Conservation (phyloP, 2,329 filamentous ascomycete species). For the Chaetomiaceae sp. region DNA sequence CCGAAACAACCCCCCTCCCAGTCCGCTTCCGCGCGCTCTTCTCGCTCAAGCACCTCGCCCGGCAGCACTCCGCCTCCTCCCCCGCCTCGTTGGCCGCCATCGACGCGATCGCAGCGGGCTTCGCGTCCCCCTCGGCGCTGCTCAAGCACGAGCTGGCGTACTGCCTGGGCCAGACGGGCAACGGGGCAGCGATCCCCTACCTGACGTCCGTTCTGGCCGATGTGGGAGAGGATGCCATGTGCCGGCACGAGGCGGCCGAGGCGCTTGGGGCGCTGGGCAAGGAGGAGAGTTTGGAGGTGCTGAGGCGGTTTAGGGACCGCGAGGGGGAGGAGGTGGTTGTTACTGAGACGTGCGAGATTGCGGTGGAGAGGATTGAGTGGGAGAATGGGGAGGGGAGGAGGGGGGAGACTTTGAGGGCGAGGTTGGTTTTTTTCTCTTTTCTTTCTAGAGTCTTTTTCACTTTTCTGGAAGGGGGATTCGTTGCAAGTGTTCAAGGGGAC, state of each 20-base stretch:
- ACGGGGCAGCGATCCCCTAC: slow-evolving; percentile 66
- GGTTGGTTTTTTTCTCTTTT: slow-evolving; percentile 48
- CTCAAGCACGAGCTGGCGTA: slow-evolving; percentile 97
- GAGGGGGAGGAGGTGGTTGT: slow-evolving; percentile 72
- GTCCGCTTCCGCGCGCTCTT: slow-evolving; percentile 94
- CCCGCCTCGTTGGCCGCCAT: slow-evolving; percentile 51
- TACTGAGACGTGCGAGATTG: slow-evolving; percentile 95
- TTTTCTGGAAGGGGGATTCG: no score
- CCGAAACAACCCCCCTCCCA: slow-evolving; percentile 76
- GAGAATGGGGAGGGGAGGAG: slow-evolving; percentile 70
- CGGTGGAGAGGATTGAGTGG: slow-evolving; percentile 91
- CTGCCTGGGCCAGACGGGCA: slow-evolving; percentile 86
- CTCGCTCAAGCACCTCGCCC: slow-evolving; percentile 90
- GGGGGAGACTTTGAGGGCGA: slow-evolving; percentile 72
- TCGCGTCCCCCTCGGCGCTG: slow-evolving; percentile 78
- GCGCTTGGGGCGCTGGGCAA: slow-evolving; percentile 85
- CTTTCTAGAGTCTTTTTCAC: no score
- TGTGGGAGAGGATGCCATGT: slow-evolving; percentile 85
- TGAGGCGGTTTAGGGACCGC: slow-evolving; percentile 70
- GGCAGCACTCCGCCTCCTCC: slow-evolving; percentile 48
- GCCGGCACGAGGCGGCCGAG: slow-evolving; percentile 92
- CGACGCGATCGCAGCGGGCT: slow-evolving; percentile 81
- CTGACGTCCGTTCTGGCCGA: slow-evolving; percentile 72
- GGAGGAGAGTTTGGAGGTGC: slow-evolving; percentile 64
- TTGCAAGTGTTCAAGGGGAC: no score